Evolutionary conservation across 306 rosid species (phyloP), one percentile per base, ranked within the genome.

Genomic region (Rosa chinensis): DNA sequence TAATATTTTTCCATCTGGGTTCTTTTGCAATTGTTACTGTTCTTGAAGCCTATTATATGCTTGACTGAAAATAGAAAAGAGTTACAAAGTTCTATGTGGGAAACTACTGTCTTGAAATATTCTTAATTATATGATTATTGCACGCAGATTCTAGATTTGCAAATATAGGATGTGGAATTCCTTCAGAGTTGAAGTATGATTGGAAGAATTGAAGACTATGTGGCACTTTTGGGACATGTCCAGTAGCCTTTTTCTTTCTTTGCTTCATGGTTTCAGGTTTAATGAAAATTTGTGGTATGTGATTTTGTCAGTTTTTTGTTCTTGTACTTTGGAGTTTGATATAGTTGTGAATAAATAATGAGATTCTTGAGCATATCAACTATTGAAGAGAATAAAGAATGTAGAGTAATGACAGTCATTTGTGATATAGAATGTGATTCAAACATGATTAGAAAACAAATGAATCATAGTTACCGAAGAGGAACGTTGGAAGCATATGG

Each of bases 141-240:
- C 1, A 28, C 28, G 28, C 84, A 90, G 95, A 84, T 83, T 74
- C 25, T 25, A 0, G 25, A 81, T 8, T 75, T 80, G 85, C 77
- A 76, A 42, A 59, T 77, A 78, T 80, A 72, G 81, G 90, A 85
- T 55, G 84, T 49, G 75, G 70, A 78, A 69, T 85, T 83, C 52
- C 39, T 86, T 17, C 88, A 79, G 72, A 82, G 78, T 62, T 82
- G 78, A 84, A 75, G 45, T 17, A 43, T 61, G 71, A 66, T n/a
- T 61, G 8, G 45, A 32, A 62, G 52, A 82, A 83, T 21, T 80
- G 80, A 81, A 75, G 43, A 3, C 18, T 66, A 25, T 25, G 28
- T 56, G 74, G 89, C 28, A 28, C 28, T 28, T 28, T 28, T 28
- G 28, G 28, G 12, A 62, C 32, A 61, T 76, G 11, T 3, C n/a